Evolutionary conservation across 148 eudicot species (phyloP), one percentile per base, ranked within the genome.

Genomic region (Gaultheria prostrata): DNA sequence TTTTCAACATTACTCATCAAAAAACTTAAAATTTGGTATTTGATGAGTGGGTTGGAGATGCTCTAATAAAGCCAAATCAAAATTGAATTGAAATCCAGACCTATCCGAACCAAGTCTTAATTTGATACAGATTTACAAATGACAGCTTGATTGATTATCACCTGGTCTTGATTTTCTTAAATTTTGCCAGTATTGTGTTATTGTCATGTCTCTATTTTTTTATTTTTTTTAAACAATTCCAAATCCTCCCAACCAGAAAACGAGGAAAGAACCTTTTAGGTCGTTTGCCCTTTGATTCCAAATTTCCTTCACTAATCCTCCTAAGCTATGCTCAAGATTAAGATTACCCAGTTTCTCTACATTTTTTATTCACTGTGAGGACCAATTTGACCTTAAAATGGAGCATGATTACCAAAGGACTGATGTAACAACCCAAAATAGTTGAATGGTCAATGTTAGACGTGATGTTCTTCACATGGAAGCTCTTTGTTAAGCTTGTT

Each of bases 241-340:
- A 10, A 73, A 49, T 73, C 6, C 54, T 76, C 78, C 78, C 54
- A 76, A 76, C 33, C 56, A 45, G 56, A 24, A 63, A 76, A 76
- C 12, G 32, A 45, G 15, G 33, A 76, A n/a, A n/a, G 32, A 59
- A 33, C 18, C 56, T n/a, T 14, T 46, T n/a, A 28, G 54, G 78
- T 30, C 54, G 28, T 48, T 76, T 48, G 32, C 10, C 33, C 56
- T 76, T 74, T 76, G 78, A 39, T 28, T 73, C 28, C 8, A 26
- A 48, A 46, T 75, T 74, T 45, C n/a, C 28, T 45, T 61, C 30
- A 8, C 67, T 21, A 8, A 9, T 61, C n/a, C 70, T 63, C 70
- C 12, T 24, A 4, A 28, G 18, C 8, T 67, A 65, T 12, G 72
- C 39, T 30, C 35, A 12, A 67, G 72, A 67, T 67, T 4, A 30